phyloP scores from a whole-genome alignment of 176 grass and related monocot genomes.

The Carex pumila region DNA sequence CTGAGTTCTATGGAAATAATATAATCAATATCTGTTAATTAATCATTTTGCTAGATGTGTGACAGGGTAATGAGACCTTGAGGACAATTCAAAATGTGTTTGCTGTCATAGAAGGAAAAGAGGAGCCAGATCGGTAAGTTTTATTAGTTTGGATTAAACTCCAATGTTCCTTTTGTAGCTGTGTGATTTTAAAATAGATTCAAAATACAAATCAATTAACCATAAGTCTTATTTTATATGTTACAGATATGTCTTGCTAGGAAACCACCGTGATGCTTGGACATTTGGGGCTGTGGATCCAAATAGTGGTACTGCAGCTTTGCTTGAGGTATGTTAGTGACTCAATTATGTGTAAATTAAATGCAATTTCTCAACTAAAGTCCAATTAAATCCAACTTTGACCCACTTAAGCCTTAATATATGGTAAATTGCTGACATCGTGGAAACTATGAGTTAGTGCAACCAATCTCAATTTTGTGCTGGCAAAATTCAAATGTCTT shows the following conservation, averaged over 20 bases:
- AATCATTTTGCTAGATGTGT: background rate
- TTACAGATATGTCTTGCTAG: slow-evolving; percentile 69
- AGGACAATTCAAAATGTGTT: slow-evolving; percentile 83
- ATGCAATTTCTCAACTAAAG: no score
- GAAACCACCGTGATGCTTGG: slow-evolving; percentile 96
- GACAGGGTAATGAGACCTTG: slow-evolving; percentile 77
- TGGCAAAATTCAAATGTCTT: background rate
- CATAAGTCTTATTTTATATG: background rate
- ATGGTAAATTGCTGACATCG: background rate
- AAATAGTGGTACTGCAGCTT: slow-evolving; percentile 78
- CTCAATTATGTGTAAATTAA: background rate
- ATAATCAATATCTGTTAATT: background rate
- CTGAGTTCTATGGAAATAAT: background rate
- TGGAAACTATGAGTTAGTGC: background rate
- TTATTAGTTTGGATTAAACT: background rate
- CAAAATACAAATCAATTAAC: background rate
- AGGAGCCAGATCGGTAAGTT: slow-evolving; percentile 75
- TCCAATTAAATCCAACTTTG: background rate
- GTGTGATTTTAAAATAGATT: background rate
- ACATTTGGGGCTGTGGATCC: slow-evolving; percentile 85
- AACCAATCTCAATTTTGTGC: background rate
- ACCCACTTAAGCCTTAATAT: background rate
- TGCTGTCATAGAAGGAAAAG: slow-evolving; percentile 78
- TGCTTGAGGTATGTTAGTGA: slow-evolving; percentile 55
- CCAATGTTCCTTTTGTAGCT: background rate